phyloP scores from a whole-genome alignment of 495 filamentous ascomycete species.

The Rhizodiscina lignyota region DNA sequence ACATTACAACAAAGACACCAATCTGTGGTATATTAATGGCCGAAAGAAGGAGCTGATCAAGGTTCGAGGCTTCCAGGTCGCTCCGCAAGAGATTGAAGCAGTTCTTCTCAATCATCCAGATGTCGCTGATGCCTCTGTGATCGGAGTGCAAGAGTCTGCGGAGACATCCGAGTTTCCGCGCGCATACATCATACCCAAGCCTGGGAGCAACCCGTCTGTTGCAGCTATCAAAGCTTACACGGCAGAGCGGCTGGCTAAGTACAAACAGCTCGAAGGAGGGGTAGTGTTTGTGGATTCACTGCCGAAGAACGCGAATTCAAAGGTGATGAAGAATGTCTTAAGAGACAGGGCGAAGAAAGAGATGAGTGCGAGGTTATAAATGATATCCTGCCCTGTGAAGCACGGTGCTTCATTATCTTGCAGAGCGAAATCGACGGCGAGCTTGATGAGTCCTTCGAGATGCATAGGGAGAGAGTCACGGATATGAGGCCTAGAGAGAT shows the following conservation, averaged over 20 bases:
- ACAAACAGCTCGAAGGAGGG: slow-evolving; percentile 6
- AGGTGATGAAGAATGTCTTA: slow-evolving; percentile 9
- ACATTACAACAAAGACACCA: not conserved
- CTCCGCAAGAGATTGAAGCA: slow-evolving; percentile 12
- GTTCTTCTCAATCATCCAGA: slow-evolving; percentile 4
- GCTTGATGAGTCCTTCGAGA: too few species aligned
- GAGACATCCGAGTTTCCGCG: slow-evolving; percentile 14
- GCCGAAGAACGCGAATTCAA: slow-evolving; percentile 10
- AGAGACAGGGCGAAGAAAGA: slow-evolving; percentile 7
- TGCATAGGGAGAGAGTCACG: too few species aligned
- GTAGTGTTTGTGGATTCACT: slow-evolving; percentile 5
- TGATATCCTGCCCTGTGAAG: too few species aligned
- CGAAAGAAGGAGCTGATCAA: slow-evolving; percentile 12
- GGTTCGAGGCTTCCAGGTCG: slow-evolving; percentile 12
- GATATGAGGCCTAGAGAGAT: too few species aligned
- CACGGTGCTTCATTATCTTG: too few species aligned
- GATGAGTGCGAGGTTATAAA: slow-evolving; percentile 1
- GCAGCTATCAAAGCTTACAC: not conserved
- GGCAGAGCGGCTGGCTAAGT: slow-evolving; percentile 4
- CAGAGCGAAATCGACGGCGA: too few species aligned
- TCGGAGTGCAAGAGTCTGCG: slow-evolving; percentile 6
- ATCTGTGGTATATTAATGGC: slow-evolving; percentile 11
- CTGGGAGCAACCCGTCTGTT: not conserved
- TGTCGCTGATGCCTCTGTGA: slow-evolving; percentile 12
- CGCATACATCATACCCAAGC: slow-evolving; percentile 14